A percentile compares a stretch with the other conserved stretches of the same genome.
These are phyloP conservation scores for Cyathus striatus DNA, from an alignment of 768 basidiomycete genomes.

Conservation along the genomic window DNA sequence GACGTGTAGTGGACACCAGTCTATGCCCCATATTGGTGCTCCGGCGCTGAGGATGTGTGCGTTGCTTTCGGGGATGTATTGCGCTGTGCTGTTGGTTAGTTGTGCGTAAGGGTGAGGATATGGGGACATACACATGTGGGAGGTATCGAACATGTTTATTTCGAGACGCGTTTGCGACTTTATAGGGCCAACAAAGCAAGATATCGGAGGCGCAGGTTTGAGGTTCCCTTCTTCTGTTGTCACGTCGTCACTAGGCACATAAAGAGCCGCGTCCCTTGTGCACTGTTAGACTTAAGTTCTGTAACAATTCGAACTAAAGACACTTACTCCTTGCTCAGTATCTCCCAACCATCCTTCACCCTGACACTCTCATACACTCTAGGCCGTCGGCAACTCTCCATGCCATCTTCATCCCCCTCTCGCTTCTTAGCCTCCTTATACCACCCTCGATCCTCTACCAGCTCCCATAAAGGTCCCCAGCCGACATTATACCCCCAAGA, in stretches of 20 bases:
- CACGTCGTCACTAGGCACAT: constrained; percentile 51
- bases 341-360: constrained; percentile 38
- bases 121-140: constrained; percentile 48
- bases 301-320: constrained; percentile 7
- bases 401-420: constrained; percentile 25
- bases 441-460: constrained; percentile 74
- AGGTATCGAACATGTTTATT: constrained; percentile 51
- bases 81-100: constrained; percentile 33
- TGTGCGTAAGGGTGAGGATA: constrained; percentile 3
- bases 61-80: constrained; percentile 50
- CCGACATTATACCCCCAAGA: constrained; percentile 75
- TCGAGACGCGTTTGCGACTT: constrained; percentile 43
- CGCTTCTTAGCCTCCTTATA: constrained; percentile 58
- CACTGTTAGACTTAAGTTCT: not conserved
- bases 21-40: constrained; percentile 84
- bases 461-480: constrained; percentile 73
- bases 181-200: constrained; percentile 66
- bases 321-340: constrained; percentile 46
- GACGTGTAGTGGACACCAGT: constrained; percentile 85
- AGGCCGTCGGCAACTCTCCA: constrained; percentile 52
- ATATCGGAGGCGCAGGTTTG: constrained; percentile 46
- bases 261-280: constrained; percentile 49
- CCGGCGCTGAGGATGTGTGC: constrained; percentile 82
- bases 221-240: constrained; percentile 47
- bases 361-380: constrained; percentile 45